These are phyloP conservation scores for Plasmodium chabaudi DNA, from an alignment of 169 alveolate genomes.

Conservation along the genomic window DNA sequence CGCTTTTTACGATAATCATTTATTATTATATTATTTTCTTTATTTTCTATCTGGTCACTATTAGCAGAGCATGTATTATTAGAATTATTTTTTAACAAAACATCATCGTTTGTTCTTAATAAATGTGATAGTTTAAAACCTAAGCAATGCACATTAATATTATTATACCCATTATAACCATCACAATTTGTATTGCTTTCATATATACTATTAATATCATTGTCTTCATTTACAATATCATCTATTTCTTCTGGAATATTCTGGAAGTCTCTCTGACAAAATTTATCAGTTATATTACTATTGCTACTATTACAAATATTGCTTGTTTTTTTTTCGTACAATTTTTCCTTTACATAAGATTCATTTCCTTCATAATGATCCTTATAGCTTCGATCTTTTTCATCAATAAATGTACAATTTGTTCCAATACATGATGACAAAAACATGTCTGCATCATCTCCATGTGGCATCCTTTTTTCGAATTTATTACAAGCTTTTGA, in stretches of 20 bases:
- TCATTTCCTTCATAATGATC: background rate
- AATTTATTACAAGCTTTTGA: slow-evolving; percentile 18
- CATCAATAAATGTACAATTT: background rate
- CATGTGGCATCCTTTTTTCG: background rate
- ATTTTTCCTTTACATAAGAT: background rate
- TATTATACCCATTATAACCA: slow-evolving; percentile 25
- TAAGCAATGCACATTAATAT: slow-evolving; percentile 53
- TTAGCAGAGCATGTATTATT: background rate
- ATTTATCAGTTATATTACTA: no score
- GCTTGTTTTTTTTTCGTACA: background rate
- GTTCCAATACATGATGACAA: slow-evolving; percentile 14
- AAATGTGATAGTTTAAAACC: slow-evolving; percentile 67
- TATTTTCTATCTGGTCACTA: background rate
- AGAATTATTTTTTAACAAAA: slow-evolving; percentile 12
- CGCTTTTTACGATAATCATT: background rate
- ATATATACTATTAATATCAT: slow-evolving; percentile 1
- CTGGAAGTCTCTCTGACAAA: background rate
- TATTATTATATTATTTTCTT: slow-evolving; percentile 5
- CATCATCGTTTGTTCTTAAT: slow-evolving; percentile 61
- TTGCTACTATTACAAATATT: no score
- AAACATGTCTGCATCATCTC: background rate
- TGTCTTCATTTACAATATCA: slow-evolving; percentile 32
- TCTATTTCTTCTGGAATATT: slow-evolving; percentile 2
- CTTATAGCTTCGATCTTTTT: background rate
- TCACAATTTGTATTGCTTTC: slow-evolving; percentile 11